Evolutionary conservation across 805 yeast species (phyloP).

Genomic region (Cyberlindnera lachancei): DNA sequence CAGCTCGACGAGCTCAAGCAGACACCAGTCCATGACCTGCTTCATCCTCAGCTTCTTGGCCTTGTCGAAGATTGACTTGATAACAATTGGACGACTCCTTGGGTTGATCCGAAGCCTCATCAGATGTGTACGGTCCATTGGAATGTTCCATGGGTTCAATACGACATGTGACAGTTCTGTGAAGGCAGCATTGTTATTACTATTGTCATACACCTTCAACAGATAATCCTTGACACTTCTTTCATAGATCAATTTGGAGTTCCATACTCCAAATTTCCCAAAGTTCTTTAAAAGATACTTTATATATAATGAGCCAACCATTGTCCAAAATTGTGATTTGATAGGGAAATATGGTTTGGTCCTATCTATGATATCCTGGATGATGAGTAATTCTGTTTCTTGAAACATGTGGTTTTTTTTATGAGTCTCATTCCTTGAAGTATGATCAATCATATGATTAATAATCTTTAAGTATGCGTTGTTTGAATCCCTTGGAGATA

Average conservation of each 20-base stretch:
- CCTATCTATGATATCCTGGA: constrained; percentile 11
- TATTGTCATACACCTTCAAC: constrained; percentile 6
- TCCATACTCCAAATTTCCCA: constrained; percentile 4
- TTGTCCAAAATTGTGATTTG: constrained; percentile 14
- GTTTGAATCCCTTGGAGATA: constrained; percentile 2
- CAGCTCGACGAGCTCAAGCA: constrained; percentile 10
- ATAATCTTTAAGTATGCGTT: constrained; percentile 11
- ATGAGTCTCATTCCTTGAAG: no score
- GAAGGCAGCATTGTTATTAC: constrained; percentile 1
- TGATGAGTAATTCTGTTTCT: constrained; percentile 10
- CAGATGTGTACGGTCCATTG: not conserved
- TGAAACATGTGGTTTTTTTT: no score
- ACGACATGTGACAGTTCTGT: constrained; percentile 3
- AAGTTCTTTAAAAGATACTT: constrained; percentile 11
- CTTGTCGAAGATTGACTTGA: constrained; percentile 16
- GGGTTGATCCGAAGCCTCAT: constrained; percentile 10
- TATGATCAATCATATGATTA: constrained; percentile 7
- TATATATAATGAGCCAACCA: constrained; percentile 15
- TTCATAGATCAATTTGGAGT: constrained; percentile 8
- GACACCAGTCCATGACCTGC: constrained; percentile 11
- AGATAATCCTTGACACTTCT: constrained; percentile 10
- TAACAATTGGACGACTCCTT: constrained; percentile 7
- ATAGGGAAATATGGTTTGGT: constrained; percentile 5
- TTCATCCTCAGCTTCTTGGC: constrained; percentile 6
- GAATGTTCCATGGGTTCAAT: constrained; percentile 14